Conservation (phyloP, 805 yeast species). For the Kuraishia floccosa region DNA sequence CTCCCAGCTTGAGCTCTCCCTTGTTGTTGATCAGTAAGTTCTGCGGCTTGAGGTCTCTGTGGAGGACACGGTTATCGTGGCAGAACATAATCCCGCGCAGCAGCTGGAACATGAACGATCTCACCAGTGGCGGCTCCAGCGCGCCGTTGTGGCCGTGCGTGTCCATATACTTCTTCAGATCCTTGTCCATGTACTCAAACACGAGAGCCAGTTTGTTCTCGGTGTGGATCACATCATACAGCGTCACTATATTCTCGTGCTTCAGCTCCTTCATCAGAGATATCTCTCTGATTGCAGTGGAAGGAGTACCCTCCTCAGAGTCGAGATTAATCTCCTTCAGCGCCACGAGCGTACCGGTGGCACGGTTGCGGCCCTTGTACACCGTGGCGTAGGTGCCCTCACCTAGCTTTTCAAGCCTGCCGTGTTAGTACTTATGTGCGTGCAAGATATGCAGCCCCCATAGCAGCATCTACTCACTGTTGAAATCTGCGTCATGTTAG, state of each 20-base stretch:
- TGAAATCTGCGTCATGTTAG: too few relatives aligned
- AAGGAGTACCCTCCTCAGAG: slow-evolving; percentile 97
- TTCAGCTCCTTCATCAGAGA: slow-evolving; percentile 91
- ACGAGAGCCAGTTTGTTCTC: slow-evolving; percentile 92
- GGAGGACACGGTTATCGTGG: slow-evolving; percentile 76
- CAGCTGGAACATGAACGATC: slow-evolving; percentile 90
- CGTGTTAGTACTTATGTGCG: too few relatives aligned
- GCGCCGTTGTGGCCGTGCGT: slow-evolving; percentile 62
- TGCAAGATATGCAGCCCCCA: too few relatives aligned
- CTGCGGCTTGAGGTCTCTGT: slow-evolving; percentile 89
- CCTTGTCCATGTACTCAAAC: slow-evolving; percentile 88
- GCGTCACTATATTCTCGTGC: slow-evolving; percentile 84
- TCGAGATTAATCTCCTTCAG: slow-evolving; percentile 90
- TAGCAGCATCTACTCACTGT: too few relatives aligned
- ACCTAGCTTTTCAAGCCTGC: slow-evolving; percentile 68
- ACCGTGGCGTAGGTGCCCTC: slow-evolving; percentile 99
- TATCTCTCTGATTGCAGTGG: slow-evolving; percentile 94
- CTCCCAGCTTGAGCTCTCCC: slow-evolving; percentile 91
- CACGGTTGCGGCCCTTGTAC: slow-evolving; percentile 81
- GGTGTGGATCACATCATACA: slow-evolving; percentile 93
- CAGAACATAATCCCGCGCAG: slow-evolving; percentile 83
- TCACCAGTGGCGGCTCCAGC: slow-evolving; percentile 59
- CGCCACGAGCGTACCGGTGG: slow-evolving; percentile 85
- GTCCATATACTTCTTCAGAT: slow-evolving; percentile 92
- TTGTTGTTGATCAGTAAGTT: slow-evolving; percentile 79